Base-by-base conservation (phyloP, 306 rosid genomes). In the Chamaecrista fasciculata region DNA sequence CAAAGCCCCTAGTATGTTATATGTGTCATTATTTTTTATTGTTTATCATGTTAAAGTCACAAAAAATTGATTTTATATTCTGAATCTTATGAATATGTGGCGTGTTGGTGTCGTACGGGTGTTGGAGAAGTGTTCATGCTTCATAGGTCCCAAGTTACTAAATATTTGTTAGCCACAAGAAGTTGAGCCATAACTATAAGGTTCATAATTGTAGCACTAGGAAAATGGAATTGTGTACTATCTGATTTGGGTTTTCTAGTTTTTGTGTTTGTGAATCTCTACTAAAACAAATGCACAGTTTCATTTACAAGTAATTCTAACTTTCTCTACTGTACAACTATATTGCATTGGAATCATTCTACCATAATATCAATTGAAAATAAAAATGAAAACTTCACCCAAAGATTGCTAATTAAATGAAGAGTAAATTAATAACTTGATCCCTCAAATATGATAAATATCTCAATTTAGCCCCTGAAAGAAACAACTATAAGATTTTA, bases 191-290 rank as follows among this genome's bases (percentile, higher is more conserved):
- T 11, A 34, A 10, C 25, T 34, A 57, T 34, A 11, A 28, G 46
- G 24, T 48, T 48, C 47, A 19, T n/a, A n/a, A n/a, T n/a, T n/a
- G n/a, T 15, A 64, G 28, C 7, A 48, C 8, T 68, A 11, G 36
- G 63, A 20, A 39, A 69, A 37, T 47, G 46, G 44, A 53, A n/a
- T 5, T 20, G 24, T 16, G 19, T 9, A 39, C 26, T 18, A 39
- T 11, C 44, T 4, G 20, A 53, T 23, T 67, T 15, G 51, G 62
- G 8, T 52, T 68, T n/a, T 15, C 23, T 36, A 23, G 47, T 18
- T 29, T n/a, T 19, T 10, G 11, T 40, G 57, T 16, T 23, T 26
- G 25, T n/a, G 28, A 70, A 73, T 73, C 46, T 73, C 46, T 51
- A 40, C 42, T 8, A n/a, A 52, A 56, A 18, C 66, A 18, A 37